phyloP scores from a whole-genome alignment of 2,329 filamentous ascomycete species.

The Stagonosporopsis rhizophila region DNA sequence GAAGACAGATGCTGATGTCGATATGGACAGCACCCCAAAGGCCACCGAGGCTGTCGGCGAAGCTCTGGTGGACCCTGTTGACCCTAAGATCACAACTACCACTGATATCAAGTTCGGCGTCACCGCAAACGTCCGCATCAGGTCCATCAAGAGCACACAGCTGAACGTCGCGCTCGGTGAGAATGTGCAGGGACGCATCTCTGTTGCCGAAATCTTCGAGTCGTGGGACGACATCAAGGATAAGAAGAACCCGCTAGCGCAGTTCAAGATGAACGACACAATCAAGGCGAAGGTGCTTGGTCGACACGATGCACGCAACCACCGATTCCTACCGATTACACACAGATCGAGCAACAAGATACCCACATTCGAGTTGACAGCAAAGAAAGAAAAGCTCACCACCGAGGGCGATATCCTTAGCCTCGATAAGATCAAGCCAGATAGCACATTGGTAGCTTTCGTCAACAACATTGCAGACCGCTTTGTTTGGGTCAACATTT shows the following conservation, averaged over 20 bases:
- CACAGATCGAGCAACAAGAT: slow-evolving; percentile 78
- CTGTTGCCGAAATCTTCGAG: slow-evolving; percentile 90
- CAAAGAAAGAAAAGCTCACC: slow-evolving; percentile 68
- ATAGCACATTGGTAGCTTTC: slow-evolving; percentile 78
- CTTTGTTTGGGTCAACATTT: slow-evolving; percentile 88
- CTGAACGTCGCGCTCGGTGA: slow-evolving; percentile 89
- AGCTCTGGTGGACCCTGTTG: slow-evolving; percentile 66
- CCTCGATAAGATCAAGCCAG: slow-evolving; percentile 74
- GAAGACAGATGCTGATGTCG: slow-evolving; percentile 56
- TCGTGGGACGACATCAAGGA: slow-evolving; percentile 85
- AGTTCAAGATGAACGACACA: slow-evolving; percentile 74
- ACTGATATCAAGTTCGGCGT: slow-evolving; percentile 78
- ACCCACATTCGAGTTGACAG: slow-evolving; percentile 83
- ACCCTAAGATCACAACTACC: slow-evolving; percentile 68
- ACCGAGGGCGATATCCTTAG: slow-evolving; percentile 69
- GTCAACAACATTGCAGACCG: slow-evolving; percentile 87
- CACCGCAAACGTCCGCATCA: slow-evolving; percentile 76
- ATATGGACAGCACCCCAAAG: slow-evolving; percentile 41
- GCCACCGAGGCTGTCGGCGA: slow-evolving; percentile 42
- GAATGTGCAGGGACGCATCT: slow-evolving; percentile 89
- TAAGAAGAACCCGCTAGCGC: slow-evolving; percentile 77
- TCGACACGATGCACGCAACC: slow-evolving; percentile 86
- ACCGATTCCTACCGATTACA: slow-evolving; percentile 89
- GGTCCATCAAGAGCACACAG: slow-evolving; percentile 89
- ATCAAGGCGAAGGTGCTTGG: slow-evolving; percentile 81